These are phyloP conservation scores for Arabidopsis lyrata DNA, from an alignment of 441 rosid genomes.

Conservation along the genomic window DNA sequence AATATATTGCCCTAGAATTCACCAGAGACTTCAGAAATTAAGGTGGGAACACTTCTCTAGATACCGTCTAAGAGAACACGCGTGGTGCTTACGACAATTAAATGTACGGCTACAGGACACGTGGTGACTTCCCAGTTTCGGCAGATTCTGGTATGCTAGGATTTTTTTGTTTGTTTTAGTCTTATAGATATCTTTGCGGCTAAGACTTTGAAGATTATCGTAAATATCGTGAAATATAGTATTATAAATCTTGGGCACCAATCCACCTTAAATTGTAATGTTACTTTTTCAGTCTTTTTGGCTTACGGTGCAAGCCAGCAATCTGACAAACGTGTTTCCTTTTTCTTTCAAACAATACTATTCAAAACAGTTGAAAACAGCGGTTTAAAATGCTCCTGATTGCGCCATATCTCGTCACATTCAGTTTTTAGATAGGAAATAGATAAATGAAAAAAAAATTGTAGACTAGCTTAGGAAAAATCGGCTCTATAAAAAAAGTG, in stretches of 20 bases:
- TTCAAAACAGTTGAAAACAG: neutral
- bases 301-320: slow-evolving; percentile 34
- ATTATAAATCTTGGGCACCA: slow-evolving; percentile 10
- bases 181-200: slow-evolving; percentile 15
- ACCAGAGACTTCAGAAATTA: slow-evolving; percentile 12
- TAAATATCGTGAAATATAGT: neutral
- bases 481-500: too few relatives aligned
- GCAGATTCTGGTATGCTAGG: neutral
- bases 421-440: too few relatives aligned
- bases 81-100: slow-evolving; percentile 23
- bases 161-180: neutral
- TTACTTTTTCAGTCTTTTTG: slow-evolving; percentile 2
- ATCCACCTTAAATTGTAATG: slow-evolving; percentile 11
- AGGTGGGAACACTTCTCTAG: slow-evolving; percentile 33
- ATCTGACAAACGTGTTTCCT: slow-evolving; percentile 5
- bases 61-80: slow-evolving; percentile 37
- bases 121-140: slow-evolving; percentile 16
- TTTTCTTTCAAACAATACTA: neutral
- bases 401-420: too few relatives aligned
- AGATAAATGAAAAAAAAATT: too few relatives aligned
- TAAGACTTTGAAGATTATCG: slow-evolving; percentile 34
- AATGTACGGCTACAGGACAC: slow-evolving; percentile 27
- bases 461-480: too few relatives aligned
- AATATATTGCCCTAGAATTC: neutral
- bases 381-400: too few relatives aligned